These are phyloP conservation scores for Termitomyces titanicus DNA, from an alignment of 768 basidiomycete species.

Conservation along the genomic window DNA sequence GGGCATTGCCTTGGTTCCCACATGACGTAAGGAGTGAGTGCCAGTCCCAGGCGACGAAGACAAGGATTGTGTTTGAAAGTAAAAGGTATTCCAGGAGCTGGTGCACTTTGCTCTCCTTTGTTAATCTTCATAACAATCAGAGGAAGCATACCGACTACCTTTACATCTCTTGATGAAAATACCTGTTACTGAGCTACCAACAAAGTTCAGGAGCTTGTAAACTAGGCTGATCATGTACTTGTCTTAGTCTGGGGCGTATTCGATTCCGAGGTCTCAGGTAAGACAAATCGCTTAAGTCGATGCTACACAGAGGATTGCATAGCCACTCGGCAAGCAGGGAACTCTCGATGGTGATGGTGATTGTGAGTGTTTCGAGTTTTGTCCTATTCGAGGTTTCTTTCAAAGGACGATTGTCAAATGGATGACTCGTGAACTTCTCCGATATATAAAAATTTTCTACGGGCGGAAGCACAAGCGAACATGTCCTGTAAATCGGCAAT, in stretches of 20 bases:
- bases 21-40: neutral
- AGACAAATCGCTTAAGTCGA: slow-evolving; percentile 1
- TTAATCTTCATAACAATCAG: too few species aligned
- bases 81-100: neutral
- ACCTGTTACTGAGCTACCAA: neutral
- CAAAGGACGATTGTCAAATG: slow-evolving; percentile 1
- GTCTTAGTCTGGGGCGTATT: slow-evolving; percentile 5
- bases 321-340: slow-evolving; percentile 7
- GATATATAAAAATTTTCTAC: neutral
- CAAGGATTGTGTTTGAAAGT: neutral
- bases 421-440: neutral
- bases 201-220: neutral
- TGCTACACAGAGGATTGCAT: slow-evolving; percentile 4
- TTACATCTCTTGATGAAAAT: neutral
- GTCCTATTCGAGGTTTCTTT: neutral
- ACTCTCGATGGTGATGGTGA: neutral
- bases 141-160: neutral
- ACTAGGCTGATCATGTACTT: neutral
- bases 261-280: neutral
- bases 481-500: slow-evolving; percentile 1
- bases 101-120: too few species aligned
- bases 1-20: neutral
- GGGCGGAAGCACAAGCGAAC: neutral
- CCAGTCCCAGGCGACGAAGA: slow-evolving; percentile 2
- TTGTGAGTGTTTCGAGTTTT: neutral